Base-by-base conservation (phyloP, 1,284 basidiomycete species). In the Ustilago shanxiensis region DNA sequence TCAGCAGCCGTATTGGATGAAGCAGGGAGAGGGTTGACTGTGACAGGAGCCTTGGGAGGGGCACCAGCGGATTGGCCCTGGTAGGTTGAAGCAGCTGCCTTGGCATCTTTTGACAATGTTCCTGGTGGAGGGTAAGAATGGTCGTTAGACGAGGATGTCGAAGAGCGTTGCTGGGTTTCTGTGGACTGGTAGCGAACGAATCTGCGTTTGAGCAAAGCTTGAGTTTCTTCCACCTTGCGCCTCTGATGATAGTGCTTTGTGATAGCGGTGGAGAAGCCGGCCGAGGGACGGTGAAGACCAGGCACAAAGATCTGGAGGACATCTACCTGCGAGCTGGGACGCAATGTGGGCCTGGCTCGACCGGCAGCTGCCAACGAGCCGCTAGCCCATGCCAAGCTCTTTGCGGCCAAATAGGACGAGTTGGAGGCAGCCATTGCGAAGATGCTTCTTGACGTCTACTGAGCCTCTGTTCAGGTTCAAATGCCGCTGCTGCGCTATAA, bases 281-380 rank as follows among this genome's bases (percentile, higher is more conserved):
- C 62, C 13, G 56, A 26, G 26, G 69, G 56, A 0, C 55, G 50
- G 14, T 35, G 61, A 13, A 79, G 45, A 35, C 74, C 73, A 20
- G 78, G 78, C 7, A 61, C 74, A 26, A 79, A 79, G 67, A 77
- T 67, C 22, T 77, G 66, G 31, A 79, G 66, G 14, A 79, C 66
- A 20, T 79, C 78, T 49, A 56, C n/a, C 59, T 79, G 78, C 35
- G 20, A 59, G 26, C 28, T 33, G 16, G 66, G 68, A 28, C 64
- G 71, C 44, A 69, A 44, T 2, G 62, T 35, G 20, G 67, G 74
- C 45, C 66, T 63, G 28, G 65, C 56, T 28, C 66, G 47, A 39
- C 63, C 67, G 9, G 78, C 71, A 22, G 75, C 74, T 18, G 59
- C 64, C 14, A 79, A 58, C 1, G 70, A 73, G 47, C 68, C 67